phyloP scores from a whole-genome alignment of 805 yeast species.

The Pichia membranifaciens region DNA sequence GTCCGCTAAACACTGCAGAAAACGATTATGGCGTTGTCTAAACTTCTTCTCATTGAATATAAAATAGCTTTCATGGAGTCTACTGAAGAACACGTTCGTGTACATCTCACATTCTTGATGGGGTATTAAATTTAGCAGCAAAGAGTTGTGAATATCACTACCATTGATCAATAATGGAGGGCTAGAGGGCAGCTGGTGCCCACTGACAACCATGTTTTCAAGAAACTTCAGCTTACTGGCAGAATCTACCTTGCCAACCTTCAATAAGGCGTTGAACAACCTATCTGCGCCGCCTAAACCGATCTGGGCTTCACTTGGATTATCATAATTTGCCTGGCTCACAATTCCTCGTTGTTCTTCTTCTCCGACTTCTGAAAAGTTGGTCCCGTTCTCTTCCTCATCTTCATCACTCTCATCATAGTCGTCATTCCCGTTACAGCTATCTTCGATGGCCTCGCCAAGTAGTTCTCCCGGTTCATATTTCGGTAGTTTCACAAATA shows the following conservation, averaged over 20 bases:
- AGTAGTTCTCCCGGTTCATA: not conserved
- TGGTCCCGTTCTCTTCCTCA: no score
- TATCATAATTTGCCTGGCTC: not conserved
- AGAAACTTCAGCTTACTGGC: not conserved
- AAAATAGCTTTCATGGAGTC: conserved; percentile 32
- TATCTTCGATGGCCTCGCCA: not conserved
- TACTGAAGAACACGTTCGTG: conserved; percentile 30
- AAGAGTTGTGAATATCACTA: conserved; percentile 2
- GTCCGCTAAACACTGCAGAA: conserved; percentile 22
- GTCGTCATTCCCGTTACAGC: not conserved
- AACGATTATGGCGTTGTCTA: conserved; percentile 23
- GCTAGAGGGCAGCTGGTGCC: not conserved
- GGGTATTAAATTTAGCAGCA: conserved; percentile 23
- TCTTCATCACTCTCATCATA: not conserved
- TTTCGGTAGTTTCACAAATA: conserved; percentile 20
- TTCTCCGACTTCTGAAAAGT: no score
- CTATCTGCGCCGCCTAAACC: conserved; percentile 14
- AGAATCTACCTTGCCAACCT: conserved; percentile 10
- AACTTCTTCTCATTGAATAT: conserved; percentile 31
- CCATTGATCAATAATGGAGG: not conserved
- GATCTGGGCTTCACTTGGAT: conserved; percentile 14
- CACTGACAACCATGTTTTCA: not conserved
- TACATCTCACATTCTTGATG: conserved; percentile 26
- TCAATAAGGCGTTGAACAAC: conserved; percentile 13
- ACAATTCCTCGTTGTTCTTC: no score